These are phyloP conservation scores for Hypomontagnella monticulosa DNA, from an alignment of 495 filamentous ascomycete genomes.

Conservation along the genomic window DNA sequence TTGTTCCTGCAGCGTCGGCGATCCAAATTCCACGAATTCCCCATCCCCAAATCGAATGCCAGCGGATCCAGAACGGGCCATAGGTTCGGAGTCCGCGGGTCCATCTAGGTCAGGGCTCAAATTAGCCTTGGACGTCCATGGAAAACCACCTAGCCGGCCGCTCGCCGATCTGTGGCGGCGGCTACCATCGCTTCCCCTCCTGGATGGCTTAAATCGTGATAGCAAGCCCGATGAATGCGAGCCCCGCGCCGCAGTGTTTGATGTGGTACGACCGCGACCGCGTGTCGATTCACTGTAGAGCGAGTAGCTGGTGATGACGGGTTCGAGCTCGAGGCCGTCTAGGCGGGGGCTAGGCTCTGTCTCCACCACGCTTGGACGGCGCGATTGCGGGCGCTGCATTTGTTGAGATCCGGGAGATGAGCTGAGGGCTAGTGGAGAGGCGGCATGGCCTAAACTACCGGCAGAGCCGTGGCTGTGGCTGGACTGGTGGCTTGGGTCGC, in stretches of 20 bases:
- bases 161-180: slow-evolving; percentile 20
- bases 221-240: slow-evolving; percentile 12
- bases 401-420: slow-evolving; percentile 39
- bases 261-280: slow-evolving; percentile 21
- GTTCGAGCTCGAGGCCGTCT: slow-evolving; percentile 45
- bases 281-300: slow-evolving; percentile 42
- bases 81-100: slow-evolving; percentile 33
- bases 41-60: slow-evolving; percentile 45
- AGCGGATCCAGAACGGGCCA: slow-evolving; percentile 43
- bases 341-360: slow-evolving; percentile 56
- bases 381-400: slow-evolving; percentile 43
- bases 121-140: neutral
- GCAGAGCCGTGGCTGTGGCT: slow-evolving; percentile 37
- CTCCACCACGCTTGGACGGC: slow-evolving; percentile 51
- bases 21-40: slow-evolving; percentile 47
- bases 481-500: slow-evolving; percentile 54
- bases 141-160: slow-evolving; percentile 6
- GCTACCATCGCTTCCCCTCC: slow-evolving; percentile 19
- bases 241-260: slow-evolving; percentile 1
- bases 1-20: slow-evolving; percentile 22
- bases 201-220: slow-evolving; percentile 29
- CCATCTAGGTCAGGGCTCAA: neutral
- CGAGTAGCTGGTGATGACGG: slow-evolving; percentile 50
- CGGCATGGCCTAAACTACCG: slow-evolving; percentile 19
- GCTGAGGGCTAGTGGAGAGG: slow-evolving; percentile 34